These are phyloP conservation scores for Penicillium coffeae DNA, from an alignment of 495 filamentous ascomycete species.

Conservation along the genomic window DNA sequence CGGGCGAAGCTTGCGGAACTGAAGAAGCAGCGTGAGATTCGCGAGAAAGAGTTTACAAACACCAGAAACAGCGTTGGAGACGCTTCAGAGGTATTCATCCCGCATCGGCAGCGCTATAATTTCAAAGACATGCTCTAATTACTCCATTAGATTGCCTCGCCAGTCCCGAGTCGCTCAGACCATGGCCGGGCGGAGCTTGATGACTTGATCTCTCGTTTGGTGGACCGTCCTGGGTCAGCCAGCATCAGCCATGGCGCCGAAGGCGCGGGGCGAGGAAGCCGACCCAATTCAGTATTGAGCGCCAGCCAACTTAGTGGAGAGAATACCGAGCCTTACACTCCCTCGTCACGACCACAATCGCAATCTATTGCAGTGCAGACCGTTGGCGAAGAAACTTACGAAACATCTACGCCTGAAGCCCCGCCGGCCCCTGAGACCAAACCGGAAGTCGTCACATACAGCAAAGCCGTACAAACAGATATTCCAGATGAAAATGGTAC, in stretches of 20 bases:
- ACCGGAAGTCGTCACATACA: conserved; percentile 85
- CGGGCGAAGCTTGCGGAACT: conserved; percentile 92
- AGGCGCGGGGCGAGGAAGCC: conserved; percentile 65
- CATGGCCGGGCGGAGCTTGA: conserved; percentile 74
- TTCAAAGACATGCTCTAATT: conserved; percentile 8
- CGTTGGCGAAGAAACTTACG: conserved; percentile 62
- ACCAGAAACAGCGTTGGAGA: conserved; percentile 61
- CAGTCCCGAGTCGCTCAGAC: conserved; percentile 65
- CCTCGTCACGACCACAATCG: conserved; percentile 35
- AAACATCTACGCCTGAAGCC: conserved; percentile 67
- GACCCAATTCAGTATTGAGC: conserved; percentile 81
- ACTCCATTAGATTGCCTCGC: conserved; percentile 55
- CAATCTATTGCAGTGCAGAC: conserved; percentile 61
- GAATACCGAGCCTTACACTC: conserved; percentile 50
- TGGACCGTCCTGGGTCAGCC: conserved; percentile 71
- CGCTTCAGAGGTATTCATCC: conserved; percentile 45
- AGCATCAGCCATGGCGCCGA: conserved; percentile 64
- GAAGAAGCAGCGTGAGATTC: conserved; percentile 81
- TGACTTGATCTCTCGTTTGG: conserved; percentile 68
- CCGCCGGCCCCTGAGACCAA: conserved; percentile 67
- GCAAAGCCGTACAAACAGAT: conserved; percentile 87
- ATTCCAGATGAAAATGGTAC: conserved; percentile 29
- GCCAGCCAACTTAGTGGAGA: conserved; percentile 69
- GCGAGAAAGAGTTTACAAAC: conserved; percentile 66
- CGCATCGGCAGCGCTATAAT: conserved; percentile 10